These are phyloP conservation scores for Dimargaris verticillata DNA, from an alignment of 192 early-diverging fungal genomes.

Conservation along the genomic window DNA sequence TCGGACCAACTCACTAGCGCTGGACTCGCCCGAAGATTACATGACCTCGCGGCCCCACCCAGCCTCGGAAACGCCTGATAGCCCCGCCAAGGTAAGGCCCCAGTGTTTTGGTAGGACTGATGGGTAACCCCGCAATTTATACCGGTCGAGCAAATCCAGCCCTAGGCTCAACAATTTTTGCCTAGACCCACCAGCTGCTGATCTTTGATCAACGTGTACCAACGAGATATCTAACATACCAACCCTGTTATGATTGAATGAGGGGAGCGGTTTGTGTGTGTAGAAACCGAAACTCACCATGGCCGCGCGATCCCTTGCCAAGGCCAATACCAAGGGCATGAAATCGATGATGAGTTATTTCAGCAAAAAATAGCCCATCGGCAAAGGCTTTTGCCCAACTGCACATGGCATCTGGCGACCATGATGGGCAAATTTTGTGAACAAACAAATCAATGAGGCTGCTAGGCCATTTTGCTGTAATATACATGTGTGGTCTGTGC, in stretches of 20 bases:
- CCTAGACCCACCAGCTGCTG: background rate
- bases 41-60: background rate
- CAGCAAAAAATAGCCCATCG: background rate
- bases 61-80: background rate
- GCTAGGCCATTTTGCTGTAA: too few relatives aligned
- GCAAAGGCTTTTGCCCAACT: too few relatives aligned
- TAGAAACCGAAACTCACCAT: background rate
- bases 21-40: constrained; percentile 8
- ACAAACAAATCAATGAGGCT: too few relatives aligned
- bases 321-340: constrained; percentile 10
- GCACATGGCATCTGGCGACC: too few relatives aligned
- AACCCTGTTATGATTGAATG: too few relatives aligned
- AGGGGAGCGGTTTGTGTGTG: too few relatives aligned
- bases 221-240: too few relatives aligned
- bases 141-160: background rate
- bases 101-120: background rate
- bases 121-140: background rate
- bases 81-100: background rate
- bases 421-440: too few relatives aligned
- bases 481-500: too few relatives aligned
- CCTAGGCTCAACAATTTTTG: background rate
- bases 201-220: background rate
- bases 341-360: constrained; percentile 8
- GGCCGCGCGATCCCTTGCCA: constrained; percentile 2
- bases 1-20: background rate